Evolutionary conservation across 2,329 filamentous ascomycete species (phyloP), one percentile per base, ranked within the genome.

Genomic region (Colletotrichum navitas): DNA sequence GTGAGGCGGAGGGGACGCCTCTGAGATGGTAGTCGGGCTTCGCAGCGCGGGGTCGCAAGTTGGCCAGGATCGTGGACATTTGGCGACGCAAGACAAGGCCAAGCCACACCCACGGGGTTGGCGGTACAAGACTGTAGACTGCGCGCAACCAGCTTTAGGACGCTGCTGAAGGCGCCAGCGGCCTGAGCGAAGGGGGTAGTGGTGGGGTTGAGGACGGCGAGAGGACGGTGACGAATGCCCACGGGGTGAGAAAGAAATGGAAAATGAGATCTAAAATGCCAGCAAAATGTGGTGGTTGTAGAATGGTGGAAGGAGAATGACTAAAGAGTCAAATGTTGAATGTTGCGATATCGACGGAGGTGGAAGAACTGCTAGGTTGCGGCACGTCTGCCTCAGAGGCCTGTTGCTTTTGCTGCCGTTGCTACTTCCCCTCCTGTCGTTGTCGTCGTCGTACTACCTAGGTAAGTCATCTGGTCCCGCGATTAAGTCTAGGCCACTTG

Each of bases 11-110:
- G 62, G 41, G 51, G 36, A 32, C 39, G 62, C 55, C 55, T 61
- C 61, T 72, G 55, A 41, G 49, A 47, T 71, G 41, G 66, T 29
- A 41, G 56, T 43, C 51, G 67, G 61, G 70, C 66, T 72, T 71
- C 61, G 67, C 70, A 71, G 67, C 70, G 70, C 70, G 70, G 61
- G 70, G 70, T 72, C 67, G 62, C 70, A 72, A 55, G 60, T 71
- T 52, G 63, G 61, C 70, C 61, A 72, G 62, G 62, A 71, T 66
- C 70, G 61, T 72, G 66, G 67, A 71, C 70, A 72, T 72, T 71
- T 72, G 70, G 70, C 66, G 67, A 69, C 66, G 61, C 69, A 62
- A 71, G 66, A 72, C 62, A 71, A 58, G 62, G 41, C 55, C 69
- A 72, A 72, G 69, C 69, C 69, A 72, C 69, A 69, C 52, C 69